Percentiles rank a stretch among this genome's conserved stretches.
phyloP scores from a whole-genome alignment of 306 rosid species.

The Chamaecrista fasciculata region DNA sequence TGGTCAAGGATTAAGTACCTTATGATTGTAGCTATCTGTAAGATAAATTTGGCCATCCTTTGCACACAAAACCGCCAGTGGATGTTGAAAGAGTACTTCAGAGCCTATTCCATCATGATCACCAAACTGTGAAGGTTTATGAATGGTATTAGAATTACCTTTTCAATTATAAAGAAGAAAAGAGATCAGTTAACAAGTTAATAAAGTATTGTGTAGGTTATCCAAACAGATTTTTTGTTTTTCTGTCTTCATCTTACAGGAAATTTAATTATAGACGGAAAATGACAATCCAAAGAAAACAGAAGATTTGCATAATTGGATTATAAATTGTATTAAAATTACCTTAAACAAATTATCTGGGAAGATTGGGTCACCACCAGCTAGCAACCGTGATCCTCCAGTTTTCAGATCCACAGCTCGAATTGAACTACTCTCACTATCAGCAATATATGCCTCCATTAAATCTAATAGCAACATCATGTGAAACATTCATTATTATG shows the following conservation, averaged over 20 bases:
- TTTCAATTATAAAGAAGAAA: constrained; percentile 21
- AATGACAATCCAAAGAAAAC: neutral
- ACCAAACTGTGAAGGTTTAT: constrained; percentile 68
- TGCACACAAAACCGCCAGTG: constrained; percentile 70
- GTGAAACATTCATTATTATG: constrained; percentile 16
- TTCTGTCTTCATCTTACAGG: neutral
- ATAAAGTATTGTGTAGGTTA: neutral
- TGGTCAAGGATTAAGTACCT: constrained; percentile 49
- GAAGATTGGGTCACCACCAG: constrained; percentile 82
- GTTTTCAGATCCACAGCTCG: constrained; percentile 76
- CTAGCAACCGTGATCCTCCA: constrained; percentile 85
- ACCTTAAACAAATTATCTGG: constrained; percentile 89
- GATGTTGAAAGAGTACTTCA: constrained; percentile 95
- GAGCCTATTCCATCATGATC: constrained; percentile 92
- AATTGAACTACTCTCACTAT: constrained; percentile 97
- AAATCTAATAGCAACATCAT: constrained; percentile 49
- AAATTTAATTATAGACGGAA: constrained; percentile 12
- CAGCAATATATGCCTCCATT: constrained; percentile 71
- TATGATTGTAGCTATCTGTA: constrained; percentile 92
- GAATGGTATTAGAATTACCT: too few species aligned
- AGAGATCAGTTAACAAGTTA: constrained; percentile 2
- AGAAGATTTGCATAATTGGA: constrained; percentile 4
- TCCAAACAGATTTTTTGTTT: neutral
- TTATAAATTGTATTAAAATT: constrained; percentile 31
- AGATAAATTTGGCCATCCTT: constrained; percentile 64